These are phyloP conservation scores for Rhizoclosmatium sp. DNA, from an alignment of 192 early-diverging fungal genomes.

Conservation along the genomic window DNA sequence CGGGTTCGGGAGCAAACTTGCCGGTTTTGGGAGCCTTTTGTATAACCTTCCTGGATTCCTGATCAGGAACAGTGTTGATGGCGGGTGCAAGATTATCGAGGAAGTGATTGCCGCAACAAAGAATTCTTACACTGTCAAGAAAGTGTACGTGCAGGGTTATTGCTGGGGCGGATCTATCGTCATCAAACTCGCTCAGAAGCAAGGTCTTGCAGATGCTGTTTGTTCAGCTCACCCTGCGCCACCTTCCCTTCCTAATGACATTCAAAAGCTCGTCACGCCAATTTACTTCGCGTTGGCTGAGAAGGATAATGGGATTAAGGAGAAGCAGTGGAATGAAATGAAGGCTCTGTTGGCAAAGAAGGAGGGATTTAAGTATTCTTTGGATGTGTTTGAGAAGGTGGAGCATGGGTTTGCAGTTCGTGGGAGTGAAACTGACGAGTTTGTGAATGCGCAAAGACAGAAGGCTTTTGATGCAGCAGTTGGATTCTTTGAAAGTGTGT, in stretches of 20 bases:
- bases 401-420: conserved; percentile 39
- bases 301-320: conserved; percentile 14
- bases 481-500: not conserved
- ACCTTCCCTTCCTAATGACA: conserved; percentile 12
- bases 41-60: conserved; percentile 20
- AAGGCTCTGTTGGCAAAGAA: conserved; percentile 1
- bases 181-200: conserved; percentile 25
- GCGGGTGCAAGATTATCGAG: not conserved
- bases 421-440: conserved; percentile 13
- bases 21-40: conserved; percentile 6
- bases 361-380: not conserved
- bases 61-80: not conserved
- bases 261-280: conserved; percentile 7
- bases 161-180: conserved; percentile 28
- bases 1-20: not conserved
- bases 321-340: conserved; percentile 10
- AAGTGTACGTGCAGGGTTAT: conserved; percentile 26
- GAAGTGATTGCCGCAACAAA: conserved; percentile 10
- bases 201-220: conserved; percentile 13
- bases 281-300: conserved; percentile 21
- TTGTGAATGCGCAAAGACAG: not conserved
- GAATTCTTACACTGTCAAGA: not conserved
- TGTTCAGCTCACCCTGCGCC: conserved; percentile 23
- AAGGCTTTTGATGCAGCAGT: not conserved
- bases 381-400: conserved; percentile 24